Conservation (phyloP, 805 yeast genomes). For the Teunomyces lycoperdinae region DNA sequence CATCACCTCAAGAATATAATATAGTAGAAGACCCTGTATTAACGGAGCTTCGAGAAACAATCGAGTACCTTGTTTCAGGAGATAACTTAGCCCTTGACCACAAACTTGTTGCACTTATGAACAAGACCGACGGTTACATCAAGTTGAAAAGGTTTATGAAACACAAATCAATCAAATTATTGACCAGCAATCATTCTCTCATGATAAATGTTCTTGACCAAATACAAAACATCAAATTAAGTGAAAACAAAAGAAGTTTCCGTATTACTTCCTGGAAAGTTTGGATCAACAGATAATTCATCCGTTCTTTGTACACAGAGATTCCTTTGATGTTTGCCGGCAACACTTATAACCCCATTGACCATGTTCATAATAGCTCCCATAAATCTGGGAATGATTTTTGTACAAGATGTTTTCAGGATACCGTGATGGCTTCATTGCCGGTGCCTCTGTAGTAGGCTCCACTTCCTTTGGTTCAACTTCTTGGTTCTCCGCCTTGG, state of each 20-base stretch:
- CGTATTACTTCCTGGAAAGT: constrained; percentile 16
- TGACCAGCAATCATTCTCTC: constrained; percentile 13
- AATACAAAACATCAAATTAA: constrained; percentile 11
- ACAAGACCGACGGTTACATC: constrained; percentile 15
- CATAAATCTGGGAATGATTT: constrained; percentile 42
- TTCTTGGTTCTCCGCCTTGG: neutral
- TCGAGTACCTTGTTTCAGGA: constrained; percentile 20
- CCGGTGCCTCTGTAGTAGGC: constrained; percentile 5
- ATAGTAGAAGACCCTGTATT: neutral
- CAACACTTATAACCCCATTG: constrained; percentile 48
- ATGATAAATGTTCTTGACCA: constrained; percentile 10
- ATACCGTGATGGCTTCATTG: constrained; percentile 21
- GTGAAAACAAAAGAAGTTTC: constrained; percentile 10
- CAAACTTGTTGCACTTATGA: constrained; percentile 17
- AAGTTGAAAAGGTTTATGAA: constrained; percentile 13
- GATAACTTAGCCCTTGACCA: constrained; percentile 21
- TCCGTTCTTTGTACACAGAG: constrained; percentile 23
- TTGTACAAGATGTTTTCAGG: constrained; percentile 35
- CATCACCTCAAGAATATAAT: neutral
- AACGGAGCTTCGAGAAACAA: constrained; percentile 7
- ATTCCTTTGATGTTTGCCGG: constrained; percentile 25
- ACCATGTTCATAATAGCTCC: constrained; percentile 41
- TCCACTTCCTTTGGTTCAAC: neutral
- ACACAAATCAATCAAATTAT: constrained; percentile 13
- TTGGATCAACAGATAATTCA: constrained; percentile 10